phyloP scores from a whole-genome alignment of 2,329 filamentous ascomycete species.

The Bipolaris zeicola region DNA sequence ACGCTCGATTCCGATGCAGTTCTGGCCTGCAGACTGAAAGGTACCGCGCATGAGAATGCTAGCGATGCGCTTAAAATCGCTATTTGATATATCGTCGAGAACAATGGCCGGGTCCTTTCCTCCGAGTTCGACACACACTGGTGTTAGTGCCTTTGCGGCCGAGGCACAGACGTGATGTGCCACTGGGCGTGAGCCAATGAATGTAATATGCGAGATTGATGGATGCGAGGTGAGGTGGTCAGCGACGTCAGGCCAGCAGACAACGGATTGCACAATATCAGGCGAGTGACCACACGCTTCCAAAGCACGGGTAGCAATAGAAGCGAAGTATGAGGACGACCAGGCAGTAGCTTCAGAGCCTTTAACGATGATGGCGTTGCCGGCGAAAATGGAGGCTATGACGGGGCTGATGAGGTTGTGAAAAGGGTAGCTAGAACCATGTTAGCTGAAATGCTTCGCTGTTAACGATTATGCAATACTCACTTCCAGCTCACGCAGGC shows the following conservation, averaged over 20 bases:
- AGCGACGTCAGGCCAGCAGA: conserved; percentile 86
- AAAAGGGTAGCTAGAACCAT: conserved; percentile 60
- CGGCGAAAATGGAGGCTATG: conserved; percentile 87
- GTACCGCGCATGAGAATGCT: conserved; percentile 88
- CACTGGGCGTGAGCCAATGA: conserved; percentile 88
- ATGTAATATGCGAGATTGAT: conserved; percentile 85
- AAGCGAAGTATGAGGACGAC: conserved; percentile 82
- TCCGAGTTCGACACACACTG: conserved; percentile 87
- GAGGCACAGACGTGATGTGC: conserved; percentile 87
- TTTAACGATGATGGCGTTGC: conserved; percentile 92
- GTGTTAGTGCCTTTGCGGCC: conserved; percentile 83
- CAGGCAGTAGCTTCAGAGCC: conserved; percentile 95
- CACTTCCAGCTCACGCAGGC: conserved; percentile 98
- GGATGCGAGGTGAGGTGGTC: conserved; percentile 83
- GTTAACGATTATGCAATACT: conserved; percentile 19
- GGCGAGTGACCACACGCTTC: conserved; percentile 81
- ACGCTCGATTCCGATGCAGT: conserved; percentile 96
- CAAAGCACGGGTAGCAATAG: conserved; percentile 78
- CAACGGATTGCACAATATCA: conserved; percentile 79
- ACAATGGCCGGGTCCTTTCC: conserved; percentile 94
- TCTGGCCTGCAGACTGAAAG: conserved; percentile 95
- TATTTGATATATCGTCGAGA: conserved; percentile 75
- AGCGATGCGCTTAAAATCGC: conserved; percentile 70
- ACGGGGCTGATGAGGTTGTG: conserved; percentile 93
- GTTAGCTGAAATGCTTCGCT: conserved; percentile 11